Evolutionary conservation across 2,329 filamentous ascomycete species (phyloP), one percentile per base, ranked within the genome.

Genomic region (Pseudogymnoascus sp.): DNA sequence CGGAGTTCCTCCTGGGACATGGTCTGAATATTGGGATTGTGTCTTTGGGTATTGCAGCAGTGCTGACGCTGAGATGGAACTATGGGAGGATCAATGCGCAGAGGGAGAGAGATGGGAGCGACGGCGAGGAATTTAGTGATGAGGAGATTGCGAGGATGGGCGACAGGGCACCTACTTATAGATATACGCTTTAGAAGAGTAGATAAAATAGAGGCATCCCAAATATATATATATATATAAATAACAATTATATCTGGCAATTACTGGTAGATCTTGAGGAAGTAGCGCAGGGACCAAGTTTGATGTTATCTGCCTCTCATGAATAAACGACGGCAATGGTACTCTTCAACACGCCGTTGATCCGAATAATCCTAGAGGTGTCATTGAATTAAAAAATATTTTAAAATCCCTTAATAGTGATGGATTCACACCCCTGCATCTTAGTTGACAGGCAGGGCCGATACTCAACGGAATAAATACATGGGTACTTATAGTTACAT

Each of bases 11-110:
- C 3, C 71, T 82, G 0, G 81, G 81, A 0, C 80, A 82, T 63
- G 76, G 69, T 0, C 67, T 83, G 13, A 80, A 82, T 65, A 67
- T 83, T 2, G 79, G 73, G 0, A 83, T 83, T 62, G 78, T 82
- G 18, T 62, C 65, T 2, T 66, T 70, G 0, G 80, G 79, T 0
- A 75, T 82, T 13, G 65, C 78, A 18, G 79, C 80, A 4, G 40
- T 55, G 0, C 15, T 75, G 0, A 68, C 78, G 9, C 69, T 81
- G 2, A 67, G 80, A 4, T 68, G 82, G 74, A 79, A 69, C 78
- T 63, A 73, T 71, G 12, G 82, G 82, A 65, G 71, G 74, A 60
- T 67, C 71, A 7, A 77, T 81, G 67, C 82, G 82, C 64, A 70
- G 68, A 31, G 77, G 78, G 66, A 72, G 79, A 27, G 72, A 73